These are phyloP conservation scores for Byssothecium circinans DNA, from an alignment of 2,329 filamentous ascomycete genomes.

Conservation along the genomic window DNA sequence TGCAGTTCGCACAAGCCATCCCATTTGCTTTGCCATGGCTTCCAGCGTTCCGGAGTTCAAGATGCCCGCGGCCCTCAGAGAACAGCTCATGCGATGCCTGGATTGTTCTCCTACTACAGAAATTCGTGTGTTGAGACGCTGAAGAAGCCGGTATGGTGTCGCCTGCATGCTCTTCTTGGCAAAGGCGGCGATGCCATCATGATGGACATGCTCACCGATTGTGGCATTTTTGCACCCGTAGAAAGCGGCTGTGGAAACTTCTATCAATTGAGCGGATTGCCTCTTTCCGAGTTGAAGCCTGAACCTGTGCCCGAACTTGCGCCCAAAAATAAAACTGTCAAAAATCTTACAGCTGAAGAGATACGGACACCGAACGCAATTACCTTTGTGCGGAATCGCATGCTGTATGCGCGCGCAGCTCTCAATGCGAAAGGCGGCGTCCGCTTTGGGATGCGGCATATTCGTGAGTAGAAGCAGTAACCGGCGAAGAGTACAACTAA, in stretches of 20 bases:
- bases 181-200: conserved; percentile 75
- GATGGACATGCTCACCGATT: conserved; percentile 74
- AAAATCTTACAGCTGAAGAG: conserved; percentile 5
- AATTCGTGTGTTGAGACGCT: conserved; percentile 72
- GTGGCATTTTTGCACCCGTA: conserved; percentile 71
- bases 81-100: conserved; percentile 60
- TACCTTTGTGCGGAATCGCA: conserved; percentile 75
- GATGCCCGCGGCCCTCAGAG: conserved; percentile 34
- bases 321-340: conserved; percentile 4
- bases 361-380: conserved; percentile 59
- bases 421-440: conserved; percentile 69
- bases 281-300: conserved; percentile 53
- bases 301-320: background rate
- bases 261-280: conserved; percentile 75
- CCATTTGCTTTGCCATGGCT: conserved; percentile 85
- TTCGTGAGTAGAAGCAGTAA: conserved; percentile 63
- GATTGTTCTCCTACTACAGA: conserved; percentile 63
- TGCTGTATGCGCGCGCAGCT: conserved; percentile 79
- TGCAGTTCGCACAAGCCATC: conserved; percentile 58
- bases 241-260: conserved; percentile 65
- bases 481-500: conserved; percentile 1
- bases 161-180: conserved; percentile 73
- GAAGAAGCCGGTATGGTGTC: conserved; percentile 72
- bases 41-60: conserved; percentile 54
- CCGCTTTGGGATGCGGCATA: conserved; percentile 75